Percentiles rank a stretch among this genome's conserved stretches.
Evolutionary conservation across 345 rosid genomes (phyloP).

Genomic region (Trapa incisa): DNA sequence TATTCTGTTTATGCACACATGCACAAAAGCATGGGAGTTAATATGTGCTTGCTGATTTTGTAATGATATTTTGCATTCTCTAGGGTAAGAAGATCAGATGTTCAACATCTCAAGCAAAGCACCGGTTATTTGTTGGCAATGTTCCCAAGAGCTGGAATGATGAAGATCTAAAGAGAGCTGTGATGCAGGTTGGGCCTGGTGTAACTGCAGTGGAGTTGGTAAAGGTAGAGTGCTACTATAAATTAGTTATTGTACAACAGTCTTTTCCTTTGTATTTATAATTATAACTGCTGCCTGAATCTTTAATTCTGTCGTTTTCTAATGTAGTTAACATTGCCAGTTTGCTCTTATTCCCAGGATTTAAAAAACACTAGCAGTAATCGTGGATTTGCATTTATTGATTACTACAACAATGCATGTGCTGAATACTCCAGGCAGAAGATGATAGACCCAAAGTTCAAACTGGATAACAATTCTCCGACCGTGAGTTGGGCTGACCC

Average conservation of each 20-base stretch:
- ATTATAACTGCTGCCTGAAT: neutral
- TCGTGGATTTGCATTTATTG: conserved; percentile 83
- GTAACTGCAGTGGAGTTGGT: conserved; percentile 55
- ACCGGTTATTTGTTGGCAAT: conserved; percentile 75
- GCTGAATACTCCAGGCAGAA: conserved; percentile 84
- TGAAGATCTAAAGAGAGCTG: conserved; percentile 54
- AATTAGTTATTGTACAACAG: neutral
- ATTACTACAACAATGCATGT: conserved; percentile 82
- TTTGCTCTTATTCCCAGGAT: conserved; percentile 38
- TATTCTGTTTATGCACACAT: neutral
- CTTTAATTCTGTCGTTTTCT: neutral
- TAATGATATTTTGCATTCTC: conserved; percentile 10
- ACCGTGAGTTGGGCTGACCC: conserved; percentile 98
- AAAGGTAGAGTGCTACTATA: conserved; percentile 42
- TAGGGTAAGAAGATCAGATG: conserved; percentile 77
- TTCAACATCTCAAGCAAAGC: conserved; percentile 75
- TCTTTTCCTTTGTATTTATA: neutral
- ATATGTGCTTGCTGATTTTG: neutral
- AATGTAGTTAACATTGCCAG: neutral
- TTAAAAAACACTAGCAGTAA: conserved; percentile 49
- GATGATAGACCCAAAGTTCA: conserved; percentile 67
- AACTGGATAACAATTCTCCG: conserved; percentile 78
- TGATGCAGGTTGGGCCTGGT: conserved; percentile 67
- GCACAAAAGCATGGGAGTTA: neutral
- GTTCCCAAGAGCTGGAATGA: conserved; percentile 72